phyloP scores from a whole-genome alignment of 176 grass and related monocot genomes.

The Pontederia paniculata region DNA sequence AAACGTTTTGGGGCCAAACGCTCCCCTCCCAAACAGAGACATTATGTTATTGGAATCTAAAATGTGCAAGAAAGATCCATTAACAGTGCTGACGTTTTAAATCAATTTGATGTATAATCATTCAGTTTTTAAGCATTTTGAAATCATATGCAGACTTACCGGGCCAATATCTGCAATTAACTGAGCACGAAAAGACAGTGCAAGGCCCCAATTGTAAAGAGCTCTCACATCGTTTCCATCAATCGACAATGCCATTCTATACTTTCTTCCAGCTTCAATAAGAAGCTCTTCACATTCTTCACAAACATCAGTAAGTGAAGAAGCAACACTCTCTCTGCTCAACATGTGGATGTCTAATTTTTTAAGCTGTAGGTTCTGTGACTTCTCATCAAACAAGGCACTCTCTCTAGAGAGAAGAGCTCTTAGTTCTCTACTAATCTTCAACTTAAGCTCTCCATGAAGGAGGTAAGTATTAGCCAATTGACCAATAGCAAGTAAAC shows the following conservation, averaged over 20 bases:
- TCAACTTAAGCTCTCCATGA: conserved; percentile 89
- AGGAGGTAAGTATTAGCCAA: conserved; percentile 78
- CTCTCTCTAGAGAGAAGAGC: conserved; percentile 42
- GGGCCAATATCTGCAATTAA: conserved; percentile 92
- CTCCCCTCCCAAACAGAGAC: no score
- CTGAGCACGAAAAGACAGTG: conserved; percentile 65
- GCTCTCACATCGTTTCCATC: conserved; percentile 63
- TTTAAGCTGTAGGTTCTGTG: conserved; percentile 22
- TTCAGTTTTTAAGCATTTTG: no score
- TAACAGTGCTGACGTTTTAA: no score
- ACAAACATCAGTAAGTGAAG: conserved; percentile 50
- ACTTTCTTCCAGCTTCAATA: conserved; percentile 69
- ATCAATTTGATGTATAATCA: no score
- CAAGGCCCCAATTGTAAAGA: conserved; percentile 83
- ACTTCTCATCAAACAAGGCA: conserved; percentile 20
- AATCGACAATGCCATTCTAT: conserved; percentile 57
- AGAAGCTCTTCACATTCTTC: conserved; percentile 89
- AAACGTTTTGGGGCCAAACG: no score
- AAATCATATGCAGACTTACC: conserved; percentile 40
- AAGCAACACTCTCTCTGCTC: conserved; percentile 42
- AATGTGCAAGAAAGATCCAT: no score
- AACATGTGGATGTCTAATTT: conserved; percentile 40
- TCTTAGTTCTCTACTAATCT: conserved; percentile 81
- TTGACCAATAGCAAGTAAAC: conserved; percentile 73
- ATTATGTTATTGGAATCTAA: neutral